Conservation (phyloP, 768 basidiomycete species). For the Kwoniella europaea region DNA sequence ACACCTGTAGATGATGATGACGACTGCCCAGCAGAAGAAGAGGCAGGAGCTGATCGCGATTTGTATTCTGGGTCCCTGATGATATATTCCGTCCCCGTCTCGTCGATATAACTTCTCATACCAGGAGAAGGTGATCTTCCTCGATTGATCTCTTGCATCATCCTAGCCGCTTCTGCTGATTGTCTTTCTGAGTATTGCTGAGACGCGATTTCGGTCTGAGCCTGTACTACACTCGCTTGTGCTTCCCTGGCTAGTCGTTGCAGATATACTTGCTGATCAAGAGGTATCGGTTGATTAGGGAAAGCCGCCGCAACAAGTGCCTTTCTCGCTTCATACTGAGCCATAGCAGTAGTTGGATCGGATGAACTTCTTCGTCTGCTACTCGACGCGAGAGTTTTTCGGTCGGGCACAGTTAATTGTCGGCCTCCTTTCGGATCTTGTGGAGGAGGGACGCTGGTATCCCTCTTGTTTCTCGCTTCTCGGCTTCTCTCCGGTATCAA, state of each 20-base stretch:
- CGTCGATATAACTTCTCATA: background rate
- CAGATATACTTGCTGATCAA: background rate
- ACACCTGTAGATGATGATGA: too few relatives aligned
- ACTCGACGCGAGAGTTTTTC: background rate
- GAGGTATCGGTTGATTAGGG: background rate
- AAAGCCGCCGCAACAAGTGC: background rate
- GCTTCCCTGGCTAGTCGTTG: background rate
- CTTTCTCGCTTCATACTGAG: background rate
- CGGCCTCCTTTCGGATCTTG: background rate
- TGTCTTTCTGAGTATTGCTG: background rate
- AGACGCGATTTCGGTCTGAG: background rate
- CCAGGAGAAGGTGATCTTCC: background rate
- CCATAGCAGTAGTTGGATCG: background rate
- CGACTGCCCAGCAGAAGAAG: too few relatives aligned
- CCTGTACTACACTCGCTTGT: background rate
- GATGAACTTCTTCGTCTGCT: background rate
- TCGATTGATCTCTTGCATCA: background rate
- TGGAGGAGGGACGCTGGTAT: background rate
- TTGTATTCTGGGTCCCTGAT: background rate
- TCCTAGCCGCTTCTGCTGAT: background rate
- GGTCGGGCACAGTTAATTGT: background rate
- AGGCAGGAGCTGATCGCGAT: background rate
- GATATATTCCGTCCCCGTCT: conserved; percentile 1
- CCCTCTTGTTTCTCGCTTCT: background rate
- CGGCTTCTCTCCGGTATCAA: background rate